Evolutionary conservation across 2,329 filamentous ascomycete species (phyloP), one percentile per base, ranked within the genome.

Genomic region (Pseudogymnoascus sp.): DNA sequence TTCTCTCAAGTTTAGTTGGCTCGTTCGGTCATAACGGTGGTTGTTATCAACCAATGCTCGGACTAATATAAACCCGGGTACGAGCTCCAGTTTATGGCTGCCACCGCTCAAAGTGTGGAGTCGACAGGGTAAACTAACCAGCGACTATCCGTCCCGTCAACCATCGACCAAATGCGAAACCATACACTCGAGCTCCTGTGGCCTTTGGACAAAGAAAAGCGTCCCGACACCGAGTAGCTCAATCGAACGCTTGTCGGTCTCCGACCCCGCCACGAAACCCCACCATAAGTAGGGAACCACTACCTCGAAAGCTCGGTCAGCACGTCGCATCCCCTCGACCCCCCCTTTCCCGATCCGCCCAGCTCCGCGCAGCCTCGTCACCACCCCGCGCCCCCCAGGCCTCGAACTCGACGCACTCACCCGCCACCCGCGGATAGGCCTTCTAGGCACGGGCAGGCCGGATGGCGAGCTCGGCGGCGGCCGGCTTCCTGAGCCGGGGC

Each of bases 401-500:
- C 4, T 14, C 22, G 41, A 50, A 50, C 22, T 47, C 22, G 41
- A 47, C 41, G 41, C 20, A 20, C 41, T 50, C 41, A 50, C 7
- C 22, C 20, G 12, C 22, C 22, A 50, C 22, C 14, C 22, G 41
- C 41, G 22, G 41, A 50, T 50, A 50, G 41, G 41, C 41, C 41
- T 50, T n/a, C 20, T 30, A 30, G 41, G 41, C 41, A 50, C 41
- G 60, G 37, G 32, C 47, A 59, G 50, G 58, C 50, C 59, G 18
- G 34, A 72, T 72, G 70, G 68, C 69, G 30, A 66, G 67, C 58
- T 69, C 69, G 58, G 67, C 67, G 38, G 68, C 69, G 61, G 76
- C 78, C 70, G 81, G 83, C 73, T 88, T 87, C 65, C 79, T 88
- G 64, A 82, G 84, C 78, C 83, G 85, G 66, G 87, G 84, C 67